Evolutionary conservation across 306 rosid genomes (phyloP).

Genomic region (Acacia acuminata): DNA sequence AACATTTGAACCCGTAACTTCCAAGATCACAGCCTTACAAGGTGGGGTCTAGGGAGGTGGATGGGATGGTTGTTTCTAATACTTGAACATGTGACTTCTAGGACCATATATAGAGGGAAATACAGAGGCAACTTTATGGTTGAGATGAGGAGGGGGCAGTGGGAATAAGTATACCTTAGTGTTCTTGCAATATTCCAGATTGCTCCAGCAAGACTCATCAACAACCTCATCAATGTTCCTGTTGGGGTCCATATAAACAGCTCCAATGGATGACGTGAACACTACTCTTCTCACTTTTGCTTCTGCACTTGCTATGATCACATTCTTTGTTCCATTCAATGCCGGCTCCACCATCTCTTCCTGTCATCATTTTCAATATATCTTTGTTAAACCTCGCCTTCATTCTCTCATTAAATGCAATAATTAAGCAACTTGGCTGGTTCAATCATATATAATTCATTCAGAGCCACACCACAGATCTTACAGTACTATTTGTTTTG

Average conservation of each 20-base stretch:
- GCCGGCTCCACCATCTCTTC: constrained; percentile 85
- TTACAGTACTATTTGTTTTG: background rate
- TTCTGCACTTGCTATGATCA: constrained; percentile 67
- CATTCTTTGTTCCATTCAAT: constrained; percentile 69
- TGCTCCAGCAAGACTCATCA: constrained; percentile 90
- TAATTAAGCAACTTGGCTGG: background rate
- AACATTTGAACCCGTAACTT: too few species aligned
- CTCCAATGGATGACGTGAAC: constrained; percentile 93
- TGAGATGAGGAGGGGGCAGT: background rate
- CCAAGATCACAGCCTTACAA: too few species aligned
- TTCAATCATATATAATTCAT: too few species aligned
- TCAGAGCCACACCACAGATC: background rate
- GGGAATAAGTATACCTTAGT: constrained; percentile 53
- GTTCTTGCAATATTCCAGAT: constrained; percentile 86
- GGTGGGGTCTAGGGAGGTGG: too few species aligned
- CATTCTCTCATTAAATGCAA: background rate
- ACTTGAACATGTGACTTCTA: too few species aligned
- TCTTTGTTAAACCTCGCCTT: background rate
- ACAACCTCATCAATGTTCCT: constrained; percentile 62
- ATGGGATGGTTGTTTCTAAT: too few species aligned
- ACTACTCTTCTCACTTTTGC: constrained; percentile 77
- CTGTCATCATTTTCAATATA: constrained; percentile 19
- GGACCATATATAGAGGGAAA: too few species aligned
- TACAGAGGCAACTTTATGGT: too few species aligned
- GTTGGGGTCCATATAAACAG: constrained; percentile 78